Percentiles rank a stretch among this genome's conserved stretches.
Evolutionary conservation across 2,329 filamentous ascomycete species (phyloP).

Genomic region (Periglandula ipomoeae): DNA sequence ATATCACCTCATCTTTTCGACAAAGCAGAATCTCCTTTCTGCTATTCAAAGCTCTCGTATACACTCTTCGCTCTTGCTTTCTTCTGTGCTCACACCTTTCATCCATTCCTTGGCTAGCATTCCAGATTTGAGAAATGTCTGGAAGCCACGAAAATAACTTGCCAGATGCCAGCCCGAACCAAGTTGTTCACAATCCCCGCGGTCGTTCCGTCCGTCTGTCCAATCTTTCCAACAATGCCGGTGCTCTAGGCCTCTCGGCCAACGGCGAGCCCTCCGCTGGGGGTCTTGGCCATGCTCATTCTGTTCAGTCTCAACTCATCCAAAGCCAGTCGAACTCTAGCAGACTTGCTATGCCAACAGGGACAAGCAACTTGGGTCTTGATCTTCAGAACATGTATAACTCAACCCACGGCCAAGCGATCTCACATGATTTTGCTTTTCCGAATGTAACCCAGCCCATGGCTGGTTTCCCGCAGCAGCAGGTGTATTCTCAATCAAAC

Average conservation of each 20-base stretch:
- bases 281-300: not conserved
- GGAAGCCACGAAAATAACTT: not conserved
- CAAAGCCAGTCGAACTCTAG: not conserved
- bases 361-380: not conserved
- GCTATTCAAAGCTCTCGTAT: not conserved
- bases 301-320: not conserved
- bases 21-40: not conserved
- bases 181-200: not conserved
- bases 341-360: constrained; percentile 1
- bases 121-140: not conserved
- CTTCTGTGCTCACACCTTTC: not conserved
- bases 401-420: not conserved
- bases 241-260: not conserved
- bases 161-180: not conserved
- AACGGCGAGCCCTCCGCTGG: not conserved
- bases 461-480: not conserved
- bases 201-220: not conserved
- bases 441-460: not conserved
- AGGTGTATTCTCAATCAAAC: not conserved
- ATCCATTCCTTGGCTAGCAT: not conserved
- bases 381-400: not conserved
- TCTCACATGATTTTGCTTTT: not conserved
- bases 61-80: not conserved
- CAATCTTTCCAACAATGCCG: not conserved
- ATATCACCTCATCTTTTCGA: not conserved